Evolutionary conservation across 805 yeast genomes (phyloP).

Genomic region (Lachancea nothofagi): DNA sequence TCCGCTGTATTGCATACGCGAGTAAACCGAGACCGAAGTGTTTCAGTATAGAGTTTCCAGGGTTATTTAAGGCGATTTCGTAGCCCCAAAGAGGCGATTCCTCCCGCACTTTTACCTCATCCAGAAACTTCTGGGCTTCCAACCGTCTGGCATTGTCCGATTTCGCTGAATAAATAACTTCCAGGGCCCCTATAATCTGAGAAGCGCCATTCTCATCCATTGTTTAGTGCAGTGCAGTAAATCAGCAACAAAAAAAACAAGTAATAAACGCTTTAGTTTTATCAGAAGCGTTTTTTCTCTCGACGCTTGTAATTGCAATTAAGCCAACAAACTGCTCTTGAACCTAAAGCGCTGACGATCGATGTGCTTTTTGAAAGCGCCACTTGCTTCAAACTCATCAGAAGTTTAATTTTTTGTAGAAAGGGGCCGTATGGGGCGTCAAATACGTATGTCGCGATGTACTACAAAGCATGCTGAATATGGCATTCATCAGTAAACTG

Average conservation of each 20-base stretch:
- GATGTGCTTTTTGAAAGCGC: background rate
- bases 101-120: conserved; percentile 64
- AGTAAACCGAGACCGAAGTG: conserved; percentile 85
- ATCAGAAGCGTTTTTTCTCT: conserved; percentile 1
- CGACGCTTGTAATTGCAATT: conserved; percentile 5
- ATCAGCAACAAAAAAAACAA: background rate
- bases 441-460: background rate
- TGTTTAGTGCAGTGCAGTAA: background rate
- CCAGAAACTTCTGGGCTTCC: conserved; percentile 63
- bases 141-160: conserved; percentile 53
- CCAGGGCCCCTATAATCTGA: conserved; percentile 75
- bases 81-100: conserved; percentile 93
- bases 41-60: conserved; percentile 62
- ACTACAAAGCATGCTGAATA: too few species aligned
- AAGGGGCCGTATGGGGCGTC: conserved; percentile 3
- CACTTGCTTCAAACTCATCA: background rate
- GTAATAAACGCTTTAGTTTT: background rate
- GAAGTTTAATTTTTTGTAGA: background rate
- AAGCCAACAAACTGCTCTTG: conserved; percentile 4
- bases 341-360: background rate
- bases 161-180: conserved; percentile 61
- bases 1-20: conserved; percentile 59
- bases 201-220: conserved; percentile 66
- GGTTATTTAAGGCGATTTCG: conserved; percentile 64
- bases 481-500: too few species aligned